These are phyloP conservation scores for Pinus tabuliformis DNA, from an alignment of 75 land plant species.

Conservation along the genomic window DNA sequence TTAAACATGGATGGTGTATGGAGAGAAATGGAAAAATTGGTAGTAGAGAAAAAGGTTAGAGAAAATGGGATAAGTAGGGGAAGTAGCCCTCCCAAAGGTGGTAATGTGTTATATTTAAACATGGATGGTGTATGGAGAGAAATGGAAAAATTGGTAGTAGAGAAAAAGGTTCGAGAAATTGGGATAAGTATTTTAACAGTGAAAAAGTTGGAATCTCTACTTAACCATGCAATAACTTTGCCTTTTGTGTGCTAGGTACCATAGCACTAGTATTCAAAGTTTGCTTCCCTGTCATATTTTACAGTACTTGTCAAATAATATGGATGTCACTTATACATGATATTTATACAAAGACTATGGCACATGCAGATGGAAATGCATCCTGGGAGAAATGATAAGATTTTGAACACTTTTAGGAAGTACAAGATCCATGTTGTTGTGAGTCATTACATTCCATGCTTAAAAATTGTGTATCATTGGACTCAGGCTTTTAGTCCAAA, in stretches of 20 bases:
- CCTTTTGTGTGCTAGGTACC: slow-evolving; percentile 59
- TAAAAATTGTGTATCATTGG: neutral
- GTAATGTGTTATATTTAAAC: slow-evolving; percentile 47
- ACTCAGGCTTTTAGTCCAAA: too few species aligned
- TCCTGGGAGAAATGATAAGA: slow-evolving; percentile 57
- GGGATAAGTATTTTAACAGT: slow-evolving; percentile 46
- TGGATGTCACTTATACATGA: neutral
- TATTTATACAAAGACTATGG: neutral
- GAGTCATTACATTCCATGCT: neutral
- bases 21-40: slow-evolving; percentile 66
- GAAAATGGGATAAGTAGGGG: slow-evolving; percentile 50
- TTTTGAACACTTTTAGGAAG: slow-evolving; percentile 41
- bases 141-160: slow-evolving; percentile 59
- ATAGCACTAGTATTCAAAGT: neutral
- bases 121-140: slow-evolving; percentile 59
- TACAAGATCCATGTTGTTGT: slow-evolving; percentile 54
- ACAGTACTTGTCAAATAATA: neutral
- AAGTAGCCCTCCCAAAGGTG: slow-evolving; percentile 35
- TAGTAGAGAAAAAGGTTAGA: slow-evolving; percentile 35
- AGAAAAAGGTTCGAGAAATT: slow-evolving; percentile 40
- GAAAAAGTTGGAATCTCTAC: slow-evolving; percentile 44
- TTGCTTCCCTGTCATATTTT: neutral
- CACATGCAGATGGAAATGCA: slow-evolving; percentile 50
- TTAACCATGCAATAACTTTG: slow-evolving; percentile 26
- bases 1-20: slow-evolving; percentile 60